phyloP scores from a whole-genome alignment of 257 asterid genomes.

The Scutellaria baicalensis region DNA sequence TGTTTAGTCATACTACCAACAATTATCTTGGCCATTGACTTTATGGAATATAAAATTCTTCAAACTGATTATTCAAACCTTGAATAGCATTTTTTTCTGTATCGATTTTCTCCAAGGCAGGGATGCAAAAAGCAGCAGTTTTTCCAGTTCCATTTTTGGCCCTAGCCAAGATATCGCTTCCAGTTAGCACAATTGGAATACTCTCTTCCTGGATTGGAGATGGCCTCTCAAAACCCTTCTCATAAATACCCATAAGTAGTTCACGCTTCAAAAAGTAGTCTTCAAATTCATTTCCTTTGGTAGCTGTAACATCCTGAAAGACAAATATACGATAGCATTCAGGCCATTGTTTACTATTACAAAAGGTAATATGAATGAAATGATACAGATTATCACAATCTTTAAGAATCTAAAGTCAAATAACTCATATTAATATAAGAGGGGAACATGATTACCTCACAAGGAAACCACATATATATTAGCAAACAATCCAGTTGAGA shows the following conservation, averaged over 20 bases:
- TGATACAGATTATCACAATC: background rate
- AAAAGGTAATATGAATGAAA: background rate
- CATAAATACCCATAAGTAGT: slow-evolving; percentile 93
- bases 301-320: slow-evolving; percentile 82
- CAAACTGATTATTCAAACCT: slow-evolving; percentile 37
- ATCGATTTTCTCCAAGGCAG: slow-evolving; percentile 85
- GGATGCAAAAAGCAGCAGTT: slow-evolving; percentile 91
- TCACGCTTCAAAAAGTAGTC: slow-evolving; percentile 86
- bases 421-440: background rate
- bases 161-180: slow-evolving; percentile 87
- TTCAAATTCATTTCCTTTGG: slow-evolving; percentile 87
- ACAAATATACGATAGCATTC: slow-evolving; percentile 8
- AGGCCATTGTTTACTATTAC: background rate
- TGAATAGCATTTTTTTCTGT: slow-evolving; percentile 77
- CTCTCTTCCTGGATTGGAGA: slow-evolving; percentile 97
- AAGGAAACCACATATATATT: background rate
- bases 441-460: background rate
- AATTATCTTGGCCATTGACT: background rate
- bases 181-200: slow-evolving; percentile 88
- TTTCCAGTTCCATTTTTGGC: slow-evolving; percentile 96
- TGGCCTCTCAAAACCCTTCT: slow-evolving; percentile 92
- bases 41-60: background rate
- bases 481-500: background rate
- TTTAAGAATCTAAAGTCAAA: background rate
- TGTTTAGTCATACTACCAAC: background rate